Percentiles rank a stretch among this genome's conserved stretches.
Conservation (phyloP, 179 eudicot genomes). For the Carnegiea gigantea region DNA sequence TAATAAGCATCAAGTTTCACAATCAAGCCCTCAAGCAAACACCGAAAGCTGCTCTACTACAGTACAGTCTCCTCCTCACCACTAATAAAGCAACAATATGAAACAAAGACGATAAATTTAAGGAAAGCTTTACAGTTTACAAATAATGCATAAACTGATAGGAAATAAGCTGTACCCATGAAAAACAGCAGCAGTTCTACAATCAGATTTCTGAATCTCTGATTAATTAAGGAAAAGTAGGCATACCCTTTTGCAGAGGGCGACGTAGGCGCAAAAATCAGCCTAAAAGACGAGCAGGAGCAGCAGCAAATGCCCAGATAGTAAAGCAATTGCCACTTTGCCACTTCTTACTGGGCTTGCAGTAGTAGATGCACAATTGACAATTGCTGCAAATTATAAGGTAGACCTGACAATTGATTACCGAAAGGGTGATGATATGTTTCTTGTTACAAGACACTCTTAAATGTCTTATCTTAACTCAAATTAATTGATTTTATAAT, state of each 20-base stretch:
- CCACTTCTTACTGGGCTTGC: constrained; percentile 7
- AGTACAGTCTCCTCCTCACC: not conserved
- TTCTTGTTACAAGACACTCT: too few relatives aligned
- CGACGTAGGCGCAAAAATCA: constrained; percentile 5
- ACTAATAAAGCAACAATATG: not conserved
- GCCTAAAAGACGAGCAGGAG: not conserved
- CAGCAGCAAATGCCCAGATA: constrained; percentile 2
- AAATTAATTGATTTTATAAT: too few relatives aligned
- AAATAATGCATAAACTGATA: not conserved
- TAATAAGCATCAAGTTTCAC: not conserved
- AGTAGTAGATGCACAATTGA: not conserved
- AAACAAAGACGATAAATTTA: not conserved
- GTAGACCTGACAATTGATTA: too few relatives aligned
- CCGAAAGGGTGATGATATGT: too few relatives aligned
- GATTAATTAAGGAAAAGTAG: not conserved
- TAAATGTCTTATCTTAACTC: too few relatives aligned
- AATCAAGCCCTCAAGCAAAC: not conserved
- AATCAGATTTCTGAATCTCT: not conserved
- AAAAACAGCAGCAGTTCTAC: not conserved
- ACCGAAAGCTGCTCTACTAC: too few relatives aligned
- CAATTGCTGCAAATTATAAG: not conserved
- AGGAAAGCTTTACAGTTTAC: not conserved
- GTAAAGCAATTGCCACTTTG: constrained; percentile 9
- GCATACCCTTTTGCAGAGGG: constrained; percentile 6
- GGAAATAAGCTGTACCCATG: not conserved